Conservation (phyloP, 225 moss, liverwort and hornwort genomes). For the Sphagnum contortum region DNA sequence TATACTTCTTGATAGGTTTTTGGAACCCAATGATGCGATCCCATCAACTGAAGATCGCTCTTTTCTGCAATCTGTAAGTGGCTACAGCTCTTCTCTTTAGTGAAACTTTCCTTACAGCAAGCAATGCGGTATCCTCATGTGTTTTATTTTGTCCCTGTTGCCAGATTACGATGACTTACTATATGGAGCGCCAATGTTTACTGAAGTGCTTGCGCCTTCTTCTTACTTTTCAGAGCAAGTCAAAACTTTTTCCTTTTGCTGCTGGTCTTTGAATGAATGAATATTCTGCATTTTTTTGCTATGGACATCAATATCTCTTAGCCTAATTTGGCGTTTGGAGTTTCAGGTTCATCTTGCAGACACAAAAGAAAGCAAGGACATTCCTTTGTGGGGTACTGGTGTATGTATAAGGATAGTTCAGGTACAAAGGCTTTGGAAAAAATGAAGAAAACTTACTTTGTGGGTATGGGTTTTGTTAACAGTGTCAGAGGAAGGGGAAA, state of each 20-base stretch:
- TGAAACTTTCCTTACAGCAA: neutral
- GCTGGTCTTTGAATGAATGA: neutral
- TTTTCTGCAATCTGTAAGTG: slow-evolving; percentile 66
- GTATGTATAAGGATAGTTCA: no score
- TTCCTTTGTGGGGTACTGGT: no score
- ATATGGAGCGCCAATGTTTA: slow-evolving; percentile 81
- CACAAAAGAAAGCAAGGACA: no score
- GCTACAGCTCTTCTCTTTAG: neutral
- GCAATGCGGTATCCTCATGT: neutral
- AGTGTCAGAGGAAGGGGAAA: slow-evolving; percentile 83
- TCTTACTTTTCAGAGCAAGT: slow-evolving; percentile 56
- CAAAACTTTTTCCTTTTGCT: neutral
- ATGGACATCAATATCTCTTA: neutral
- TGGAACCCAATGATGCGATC: slow-evolving; percentile 40
- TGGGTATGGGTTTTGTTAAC: neutral
- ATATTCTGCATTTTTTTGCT: neutral
- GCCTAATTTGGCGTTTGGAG: no score
- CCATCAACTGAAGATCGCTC: slow-evolving; percentile 38
- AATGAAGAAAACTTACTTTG: no score
- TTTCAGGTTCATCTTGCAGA: no score
- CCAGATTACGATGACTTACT: slow-evolving; percentile 80
- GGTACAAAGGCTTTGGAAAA: no score
- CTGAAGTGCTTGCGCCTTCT: slow-evolving; percentile 74
- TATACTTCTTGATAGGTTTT: slow-evolving; percentile 62
- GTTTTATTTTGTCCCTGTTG: slow-evolving; percentile 1